These are phyloP conservation scores for Sherardia arvensis DNA, from an alignment of 257 asterid species.

Conservation along the genomic window DNA sequence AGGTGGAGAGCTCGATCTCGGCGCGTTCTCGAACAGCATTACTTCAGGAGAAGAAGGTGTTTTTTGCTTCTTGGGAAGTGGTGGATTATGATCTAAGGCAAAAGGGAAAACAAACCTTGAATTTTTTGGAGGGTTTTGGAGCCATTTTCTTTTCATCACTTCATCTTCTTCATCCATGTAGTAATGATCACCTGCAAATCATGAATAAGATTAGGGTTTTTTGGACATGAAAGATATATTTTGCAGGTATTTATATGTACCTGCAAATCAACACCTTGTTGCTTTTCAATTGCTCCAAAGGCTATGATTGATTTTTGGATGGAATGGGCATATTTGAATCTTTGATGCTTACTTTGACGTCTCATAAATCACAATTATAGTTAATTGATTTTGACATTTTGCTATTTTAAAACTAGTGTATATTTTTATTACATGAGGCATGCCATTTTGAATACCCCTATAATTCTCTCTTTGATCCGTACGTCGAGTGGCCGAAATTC, in stretches of 20 bases:
- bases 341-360: neutral
- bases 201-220: neutral
- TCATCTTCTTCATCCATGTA: constrained; percentile 2
- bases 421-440: neutral
- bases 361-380: neutral
- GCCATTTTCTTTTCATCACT: constrained; percentile 5
- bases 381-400: neutral
- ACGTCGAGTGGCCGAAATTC: too few relatives aligned
- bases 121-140: constrained; percentile 10
- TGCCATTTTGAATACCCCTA: neutral
- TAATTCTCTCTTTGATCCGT: too few relatives aligned
- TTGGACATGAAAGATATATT: neutral
- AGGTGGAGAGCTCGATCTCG: neutral
- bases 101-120: constrained; percentile 30
- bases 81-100: constrained; percentile 14
- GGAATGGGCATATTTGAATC: neutral
- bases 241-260: neutral
- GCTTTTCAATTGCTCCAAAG: neutral
- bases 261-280: neutral
- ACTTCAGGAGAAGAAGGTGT: neutral
- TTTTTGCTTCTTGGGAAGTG: neutral
- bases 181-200: neutral
- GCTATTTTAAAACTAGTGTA: neutral
- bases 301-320: neutral
- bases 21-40: neutral